These are phyloP conservation scores for Chalciporus pseudorubinellus DNA, from an alignment of 768 basidiomycete genomes.

Conservation along the genomic window DNA sequence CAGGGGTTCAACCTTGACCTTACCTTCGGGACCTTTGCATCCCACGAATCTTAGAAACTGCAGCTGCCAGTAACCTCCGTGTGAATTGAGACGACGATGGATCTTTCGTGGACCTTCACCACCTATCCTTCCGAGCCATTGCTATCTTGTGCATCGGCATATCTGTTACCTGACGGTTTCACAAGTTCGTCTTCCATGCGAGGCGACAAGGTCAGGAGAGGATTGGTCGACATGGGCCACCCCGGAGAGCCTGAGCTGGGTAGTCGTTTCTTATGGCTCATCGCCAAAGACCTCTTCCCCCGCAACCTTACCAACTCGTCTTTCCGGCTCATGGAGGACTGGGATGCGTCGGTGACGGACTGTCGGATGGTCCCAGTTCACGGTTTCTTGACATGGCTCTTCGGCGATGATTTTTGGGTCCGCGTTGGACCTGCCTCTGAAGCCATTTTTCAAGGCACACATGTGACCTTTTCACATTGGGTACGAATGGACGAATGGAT, in stretches of 20 bases:
- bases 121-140: not conserved
- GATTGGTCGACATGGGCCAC: conserved; percentile 3
- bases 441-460: not conserved
- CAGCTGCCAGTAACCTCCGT: conserved; percentile 5
- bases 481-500: not conserved
- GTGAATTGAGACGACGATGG: not conserved
- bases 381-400: not conserved
- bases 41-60: not conserved
- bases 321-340: no score
- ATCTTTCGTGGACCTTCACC: not conserved
- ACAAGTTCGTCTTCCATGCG: no score
- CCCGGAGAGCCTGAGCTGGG: conserved; percentile 6
- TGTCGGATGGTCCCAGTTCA: not conserved
- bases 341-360: not conserved
- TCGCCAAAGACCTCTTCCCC: not conserved
- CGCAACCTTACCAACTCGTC: no score
- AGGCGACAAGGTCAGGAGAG: not conserved
- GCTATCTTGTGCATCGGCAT: not conserved
- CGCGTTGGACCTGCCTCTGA: not conserved
- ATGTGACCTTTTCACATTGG: not conserved
- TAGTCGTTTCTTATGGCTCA: conserved; percentile 4
- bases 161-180: no score
- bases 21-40: not conserved
- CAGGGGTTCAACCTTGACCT: conserved; percentile 2
- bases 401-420: not conserved